Conservation (phyloP, 208 protist genomes). For the Trypanosoma conorhini region DNA sequence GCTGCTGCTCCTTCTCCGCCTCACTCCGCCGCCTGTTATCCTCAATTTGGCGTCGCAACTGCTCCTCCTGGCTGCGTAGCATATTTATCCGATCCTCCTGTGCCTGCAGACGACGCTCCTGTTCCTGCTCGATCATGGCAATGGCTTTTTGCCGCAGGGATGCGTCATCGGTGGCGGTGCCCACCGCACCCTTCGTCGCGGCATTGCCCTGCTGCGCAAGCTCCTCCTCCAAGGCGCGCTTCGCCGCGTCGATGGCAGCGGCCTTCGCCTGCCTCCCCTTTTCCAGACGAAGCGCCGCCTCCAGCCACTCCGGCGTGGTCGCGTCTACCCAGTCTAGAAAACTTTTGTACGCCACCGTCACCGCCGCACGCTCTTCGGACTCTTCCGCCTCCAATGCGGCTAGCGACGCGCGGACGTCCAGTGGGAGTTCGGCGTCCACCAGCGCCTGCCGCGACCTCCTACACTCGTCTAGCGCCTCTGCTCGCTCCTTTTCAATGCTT, state of each 20-base stretch:
- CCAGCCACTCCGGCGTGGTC: constrained; percentile 66
- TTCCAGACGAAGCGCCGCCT: constrained; percentile 40
- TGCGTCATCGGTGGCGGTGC: not conserved
- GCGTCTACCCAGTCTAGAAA: constrained; percentile 63
- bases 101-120: constrained; percentile 30
- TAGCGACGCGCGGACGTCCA: constrained; percentile 38
- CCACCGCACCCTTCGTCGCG: not conserved
- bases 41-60: constrained; percentile 22
- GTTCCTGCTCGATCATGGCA: constrained; percentile 69
- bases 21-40: constrained; percentile 5
- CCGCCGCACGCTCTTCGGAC: constrained; percentile 23
- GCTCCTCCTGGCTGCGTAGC: constrained; percentile 31
- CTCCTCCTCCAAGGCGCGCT: constrained; percentile 57
- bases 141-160: constrained; percentile 68
- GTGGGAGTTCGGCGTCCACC: constrained; percentile 41
- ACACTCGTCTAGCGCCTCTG: constrained; percentile 22
- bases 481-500: constrained; percentile 47
- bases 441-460: constrained; percentile 26
- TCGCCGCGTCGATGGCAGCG: constrained; percentile 56
- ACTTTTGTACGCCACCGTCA: constrained; percentile 36
- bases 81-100: constrained; percentile 30
- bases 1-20: constrained; percentile 13
- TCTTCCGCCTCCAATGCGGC: constrained; percentile 35
- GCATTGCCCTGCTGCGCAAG: constrained; percentile 9
- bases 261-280: constrained; percentile 33